Base-by-base conservation (phyloP, 2,329 filamentous ascomycete genomes). In the Blumeriella jaapii region DNA sequence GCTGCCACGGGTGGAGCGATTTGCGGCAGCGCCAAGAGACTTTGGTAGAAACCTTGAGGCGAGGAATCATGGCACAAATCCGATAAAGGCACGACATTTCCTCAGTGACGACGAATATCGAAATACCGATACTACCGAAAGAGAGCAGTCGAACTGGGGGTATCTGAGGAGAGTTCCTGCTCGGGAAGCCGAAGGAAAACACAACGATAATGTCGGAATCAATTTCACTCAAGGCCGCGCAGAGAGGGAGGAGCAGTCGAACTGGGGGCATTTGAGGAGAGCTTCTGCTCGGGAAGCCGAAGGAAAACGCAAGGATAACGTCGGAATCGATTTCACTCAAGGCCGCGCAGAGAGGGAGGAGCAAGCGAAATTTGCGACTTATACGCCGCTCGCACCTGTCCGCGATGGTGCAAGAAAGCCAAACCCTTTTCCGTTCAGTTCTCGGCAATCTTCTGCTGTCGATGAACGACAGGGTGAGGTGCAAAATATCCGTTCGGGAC, bases 291-390 rank as follows among this genome's bases (percentile, higher is more conserved):
- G n/a, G 6, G 13, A 34, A 23, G 13, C 19, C 13, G n/a, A 24
- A 34, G 23, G 22, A 19, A 34, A 17, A n/a, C n/a, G n/a, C n/a
- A n/a, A n/a, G n/a, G n/a, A n/a, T n/a, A n/a, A n/a, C n/a, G n/a
- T n/a, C n/a, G n/a, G 19, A 19, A 29, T 42, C 20, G 28, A 24
- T 8, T 49, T 51, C 34, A 34, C 36, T 6, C 33, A 44, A 34
- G 47, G 23, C 20, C 46, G 52, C 12, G 36, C 43, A 20, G 31
- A 47, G 35, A 47, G 52, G 33, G 52, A 54, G 36, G 36, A 49
- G 27, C 23, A 50, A 16, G 39, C 52, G 9, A 46, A 30, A 13
- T 31, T 16, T 5, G 44, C 36, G n/a, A 38, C 17, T 27, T 55
- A 54, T 31, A 50, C 39, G 9, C 47, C 52, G 11, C 16, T 54